phyloP scores from a whole-genome alignment of 345 rosid species.

The Linum lewisii region DNA sequence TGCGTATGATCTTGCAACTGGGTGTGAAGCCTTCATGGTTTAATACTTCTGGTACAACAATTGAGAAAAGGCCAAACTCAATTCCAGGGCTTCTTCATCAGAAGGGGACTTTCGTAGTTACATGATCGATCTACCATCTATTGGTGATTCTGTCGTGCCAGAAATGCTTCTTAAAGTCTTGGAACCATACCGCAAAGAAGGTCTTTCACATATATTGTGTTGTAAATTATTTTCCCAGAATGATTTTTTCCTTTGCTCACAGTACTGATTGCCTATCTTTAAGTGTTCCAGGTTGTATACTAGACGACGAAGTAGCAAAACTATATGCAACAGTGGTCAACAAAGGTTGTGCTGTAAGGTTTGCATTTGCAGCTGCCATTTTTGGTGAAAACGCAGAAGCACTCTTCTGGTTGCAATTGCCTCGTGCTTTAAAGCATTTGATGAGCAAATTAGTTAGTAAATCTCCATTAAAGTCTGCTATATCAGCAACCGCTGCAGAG shows the following conservation, averaged over 20 bases:
- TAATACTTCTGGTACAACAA: constrained; percentile 61
- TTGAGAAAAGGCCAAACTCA: constrained; percentile 67
- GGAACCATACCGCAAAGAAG: constrained; percentile 84
- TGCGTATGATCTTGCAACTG: constrained; percentile 89
- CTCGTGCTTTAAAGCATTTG: constrained; percentile 73
- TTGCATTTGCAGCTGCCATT: constrained; percentile 94
- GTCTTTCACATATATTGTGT: constrained; percentile 25
- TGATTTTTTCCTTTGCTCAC: constrained; percentile 10
- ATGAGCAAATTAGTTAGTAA: constrained; percentile 48
- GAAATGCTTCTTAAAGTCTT: constrained; percentile 94
- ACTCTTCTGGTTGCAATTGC: constrained; percentile 92
- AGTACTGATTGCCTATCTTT: constrained; percentile 14
- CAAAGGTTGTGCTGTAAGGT: constrained; percentile 74
- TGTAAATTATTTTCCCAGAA: neutral
- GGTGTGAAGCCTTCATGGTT: constrained; percentile 97
- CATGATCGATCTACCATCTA: constrained; percentile 68
- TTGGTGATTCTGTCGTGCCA: constrained; percentile 88
- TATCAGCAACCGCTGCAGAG: constrained; percentile 24
- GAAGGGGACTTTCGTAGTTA: constrained; percentile 73
- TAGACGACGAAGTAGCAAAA: constrained; percentile 83
- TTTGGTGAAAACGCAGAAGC: constrained; percentile 90
- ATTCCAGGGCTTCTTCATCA: constrained; percentile 64
- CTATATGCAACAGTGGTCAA: constrained; percentile 70
- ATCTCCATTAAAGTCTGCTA: constrained; percentile 38
- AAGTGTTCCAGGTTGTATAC: constrained; percentile 53